Conservation (phyloP, 176 grass and related monocot genomes). For the Stipa capillata region DNA sequence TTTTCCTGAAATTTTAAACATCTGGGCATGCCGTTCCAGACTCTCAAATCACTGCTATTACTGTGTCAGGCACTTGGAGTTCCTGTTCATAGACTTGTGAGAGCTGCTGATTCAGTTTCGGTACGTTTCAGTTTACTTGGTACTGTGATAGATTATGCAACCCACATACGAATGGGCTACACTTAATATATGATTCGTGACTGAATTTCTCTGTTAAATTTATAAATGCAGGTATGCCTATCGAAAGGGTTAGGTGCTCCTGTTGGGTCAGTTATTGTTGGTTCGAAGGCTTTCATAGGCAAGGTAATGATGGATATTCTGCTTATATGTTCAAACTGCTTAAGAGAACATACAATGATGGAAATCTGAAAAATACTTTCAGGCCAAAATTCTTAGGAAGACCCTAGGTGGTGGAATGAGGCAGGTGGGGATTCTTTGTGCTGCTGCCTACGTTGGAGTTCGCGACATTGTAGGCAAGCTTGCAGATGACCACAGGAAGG, state of each 20-base stretch:
- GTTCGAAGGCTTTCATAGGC: conserved; percentile 61
- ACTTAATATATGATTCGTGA: background rate
- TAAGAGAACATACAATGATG: background rate
- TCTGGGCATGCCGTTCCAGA: background rate
- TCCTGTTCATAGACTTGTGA: conserved; percentile 77
- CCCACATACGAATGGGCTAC: background rate
- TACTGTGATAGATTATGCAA: background rate
- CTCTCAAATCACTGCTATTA: background rate
- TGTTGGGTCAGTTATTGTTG: conserved; percentile 81
- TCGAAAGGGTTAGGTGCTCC: conserved; percentile 96
- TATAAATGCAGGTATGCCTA: conserved; percentile 61
- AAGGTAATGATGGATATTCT: conserved; percentile 38
- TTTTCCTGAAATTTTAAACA: background rate
- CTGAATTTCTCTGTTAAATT: background rate
- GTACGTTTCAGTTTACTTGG: conserved; percentile 25
- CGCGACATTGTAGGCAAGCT: conserved; percentile 62
- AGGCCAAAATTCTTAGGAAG: conserved; percentile 91
- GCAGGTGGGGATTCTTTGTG: conserved; percentile 87
- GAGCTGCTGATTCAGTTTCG: conserved; percentile 88
- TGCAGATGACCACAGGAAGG: conserved; percentile 72
- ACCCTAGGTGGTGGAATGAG: conserved; percentile 96
- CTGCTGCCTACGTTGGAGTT: conserved; percentile 73
- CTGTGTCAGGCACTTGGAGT: conserved; percentile 63
- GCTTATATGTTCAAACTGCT: background rate
- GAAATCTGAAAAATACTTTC: background rate